These are phyloP conservation scores for Hymenochaete sp. DNA, from an alignment of 1,284 basidiomycete genomes.

Conservation along the genomic window DNA sequence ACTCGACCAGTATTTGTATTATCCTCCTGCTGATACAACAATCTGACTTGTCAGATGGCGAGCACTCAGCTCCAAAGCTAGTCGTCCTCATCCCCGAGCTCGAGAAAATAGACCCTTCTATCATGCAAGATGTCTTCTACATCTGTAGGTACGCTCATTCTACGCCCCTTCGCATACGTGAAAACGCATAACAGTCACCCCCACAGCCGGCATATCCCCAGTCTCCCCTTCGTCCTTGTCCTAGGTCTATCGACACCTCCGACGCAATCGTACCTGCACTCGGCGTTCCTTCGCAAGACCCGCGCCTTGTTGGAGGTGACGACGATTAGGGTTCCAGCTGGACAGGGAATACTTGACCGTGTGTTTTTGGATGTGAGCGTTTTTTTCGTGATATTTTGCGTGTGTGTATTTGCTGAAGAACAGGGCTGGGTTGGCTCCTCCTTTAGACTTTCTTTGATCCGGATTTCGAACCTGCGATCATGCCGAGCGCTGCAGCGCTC, in stretches of 20 bases:
- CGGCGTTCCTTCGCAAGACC: conserved; percentile 47
- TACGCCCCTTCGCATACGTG: not conserved
- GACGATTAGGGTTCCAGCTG: conserved; percentile 40
- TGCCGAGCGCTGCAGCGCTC: conserved; percentile 49
- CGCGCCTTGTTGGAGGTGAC: conserved; percentile 49
- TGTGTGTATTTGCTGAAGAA: no score
- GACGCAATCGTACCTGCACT: conserved; percentile 46
- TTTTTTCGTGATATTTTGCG: no score
- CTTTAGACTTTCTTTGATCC: conserved; percentile 56
- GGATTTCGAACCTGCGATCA: conserved; percentile 48
- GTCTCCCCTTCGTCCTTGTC: conserved; percentile 52
- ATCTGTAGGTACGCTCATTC: conserved; percentile 48
- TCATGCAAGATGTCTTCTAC: conserved; percentile 58
- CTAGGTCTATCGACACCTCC: conserved; percentile 48
- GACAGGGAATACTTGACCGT: conserved; percentile 37
- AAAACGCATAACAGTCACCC: conserved; percentile 23
- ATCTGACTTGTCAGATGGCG: no score
- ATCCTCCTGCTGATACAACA: no score
- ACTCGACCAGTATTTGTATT: not conserved
- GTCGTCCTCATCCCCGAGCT: conserved; percentile 59
- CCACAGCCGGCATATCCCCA: conserved; percentile 33
- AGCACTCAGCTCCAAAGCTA: conserved; percentile 29
- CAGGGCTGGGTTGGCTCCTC: not conserved
- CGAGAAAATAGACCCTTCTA: conserved; percentile 51
- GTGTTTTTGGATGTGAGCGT: conserved; percentile 40